Conservation (phyloP, 176 grass and related monocot genomes). For the Aegilops sharonensis region DNA sequence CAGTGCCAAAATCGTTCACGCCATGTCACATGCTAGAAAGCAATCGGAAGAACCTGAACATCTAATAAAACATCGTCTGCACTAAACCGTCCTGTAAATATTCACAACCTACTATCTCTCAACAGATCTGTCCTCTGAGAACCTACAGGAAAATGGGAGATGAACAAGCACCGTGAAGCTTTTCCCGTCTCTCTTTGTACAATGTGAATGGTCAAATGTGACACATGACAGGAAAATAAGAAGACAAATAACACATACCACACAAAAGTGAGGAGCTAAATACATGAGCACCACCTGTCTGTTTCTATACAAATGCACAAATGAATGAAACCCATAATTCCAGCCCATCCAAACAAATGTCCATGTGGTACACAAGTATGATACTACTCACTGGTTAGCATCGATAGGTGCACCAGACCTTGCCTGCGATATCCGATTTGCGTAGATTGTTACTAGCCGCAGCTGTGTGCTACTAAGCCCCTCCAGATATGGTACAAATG, state of each 20-base stretch:
- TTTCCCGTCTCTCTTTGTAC: constrained; percentile 20
- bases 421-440: constrained; percentile 74
- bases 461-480: constrained; percentile 77
- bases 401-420: constrained; percentile 49
- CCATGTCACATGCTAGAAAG: background rate
- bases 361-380: constrained; percentile 37
- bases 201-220: constrained; percentile 1
- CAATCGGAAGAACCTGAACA: background rate
- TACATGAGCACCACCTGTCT: constrained; percentile 17
- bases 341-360: constrained; percentile 34
- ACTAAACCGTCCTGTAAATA: background rate
- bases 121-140: background rate
- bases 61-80: background rate
- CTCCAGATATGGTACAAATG: constrained; percentile 75
- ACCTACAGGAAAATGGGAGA: background rate
- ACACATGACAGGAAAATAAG: constrained; percentile 8
- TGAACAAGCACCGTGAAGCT: background rate
- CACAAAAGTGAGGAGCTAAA: constrained; percentile 15
- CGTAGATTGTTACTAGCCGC: constrained; percentile 83
- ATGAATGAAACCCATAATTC: constrained; percentile 46
- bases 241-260: constrained; percentile 6
- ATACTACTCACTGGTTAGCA: constrained; percentile 48
- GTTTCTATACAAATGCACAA: constrained; percentile 67
- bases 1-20: too few relatives aligned
- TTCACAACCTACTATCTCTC: constrained; percentile 8